Conservation (phyloP, 345 rosid genomes). For the Eucalyptus virginea region DNA sequence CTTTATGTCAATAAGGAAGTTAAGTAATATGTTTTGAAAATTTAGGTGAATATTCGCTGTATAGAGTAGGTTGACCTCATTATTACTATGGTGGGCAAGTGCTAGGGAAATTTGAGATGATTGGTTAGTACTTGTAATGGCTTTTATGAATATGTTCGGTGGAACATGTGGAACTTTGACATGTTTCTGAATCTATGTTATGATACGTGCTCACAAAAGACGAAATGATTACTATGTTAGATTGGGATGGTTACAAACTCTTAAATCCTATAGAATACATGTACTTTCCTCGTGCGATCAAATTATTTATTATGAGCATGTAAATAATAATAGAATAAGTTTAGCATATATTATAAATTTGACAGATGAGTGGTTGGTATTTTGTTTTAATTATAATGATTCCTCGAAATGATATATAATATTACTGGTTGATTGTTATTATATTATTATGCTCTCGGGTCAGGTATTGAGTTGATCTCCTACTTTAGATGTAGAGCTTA, state of each 20-base stretch:
- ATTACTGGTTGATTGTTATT: neutral
- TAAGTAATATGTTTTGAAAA: neutral
- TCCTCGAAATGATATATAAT: no score
- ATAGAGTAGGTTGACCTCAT: neutral
- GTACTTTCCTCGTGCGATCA: neutral
- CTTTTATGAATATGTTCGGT: neutral
- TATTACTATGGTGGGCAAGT: neutral
- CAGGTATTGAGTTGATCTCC: neutral
- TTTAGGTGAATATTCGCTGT: neutral
- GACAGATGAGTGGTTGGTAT: neutral
- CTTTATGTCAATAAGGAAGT: neutral
- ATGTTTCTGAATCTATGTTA: no score
- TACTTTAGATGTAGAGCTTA: neutral
- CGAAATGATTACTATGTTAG: neutral
- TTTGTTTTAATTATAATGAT: neutral
- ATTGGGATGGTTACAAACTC: neutral
- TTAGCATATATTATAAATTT: neutral
- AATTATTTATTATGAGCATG: neutral
- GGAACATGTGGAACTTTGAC: neutral
- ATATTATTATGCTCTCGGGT: neutral
- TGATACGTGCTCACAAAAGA: neutral
- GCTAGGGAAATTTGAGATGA: neutral
- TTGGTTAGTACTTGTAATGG: neutral
- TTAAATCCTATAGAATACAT: no score
- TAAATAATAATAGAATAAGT: no score